A percentile compares a stretch with the other conserved stretches of the same genome.
phyloP scores from a whole-genome alignment of 2,329 filamentous ascomycete genomes.

The Ophiosphaerella korrae region DNA sequence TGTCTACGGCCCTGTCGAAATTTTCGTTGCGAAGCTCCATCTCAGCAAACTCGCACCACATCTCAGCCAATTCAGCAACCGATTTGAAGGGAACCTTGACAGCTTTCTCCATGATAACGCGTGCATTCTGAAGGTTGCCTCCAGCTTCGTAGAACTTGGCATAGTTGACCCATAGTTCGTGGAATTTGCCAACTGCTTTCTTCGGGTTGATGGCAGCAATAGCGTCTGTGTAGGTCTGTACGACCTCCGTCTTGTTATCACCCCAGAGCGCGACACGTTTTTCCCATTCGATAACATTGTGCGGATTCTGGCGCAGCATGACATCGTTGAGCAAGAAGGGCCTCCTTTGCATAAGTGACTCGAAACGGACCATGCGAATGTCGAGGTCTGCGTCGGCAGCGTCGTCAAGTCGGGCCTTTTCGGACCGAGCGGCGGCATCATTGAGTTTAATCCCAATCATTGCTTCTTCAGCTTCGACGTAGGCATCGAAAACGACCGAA shows the following conservation, averaged over 20 bases:
- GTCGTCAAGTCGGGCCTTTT: constrained; percentile 76
- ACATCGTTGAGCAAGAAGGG: constrained; percentile 98
- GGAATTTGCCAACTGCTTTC: constrained; percentile 90
- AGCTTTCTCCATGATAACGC: constrained; percentile 95
- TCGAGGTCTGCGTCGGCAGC: constrained; percentile 93
- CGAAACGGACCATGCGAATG: constrained; percentile 96
- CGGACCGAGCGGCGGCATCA: constrained; percentile 76
- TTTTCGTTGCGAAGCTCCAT: constrained; percentile 96
- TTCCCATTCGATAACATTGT: constrained; percentile 96
- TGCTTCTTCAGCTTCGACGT: constrained; percentile 95
- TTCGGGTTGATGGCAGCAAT: constrained; percentile 93
- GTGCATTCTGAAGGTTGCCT: constrained; percentile 80
- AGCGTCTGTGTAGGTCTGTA: constrained; percentile 92
- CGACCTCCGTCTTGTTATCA: constrained; percentile 86
- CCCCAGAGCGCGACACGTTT: constrained; percentile 96
- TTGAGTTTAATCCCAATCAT: constrained; percentile 93
- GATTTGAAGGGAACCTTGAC: constrained; percentile 98
- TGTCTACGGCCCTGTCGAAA: constrained; percentile 89
- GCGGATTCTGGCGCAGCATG: constrained; percentile 89
- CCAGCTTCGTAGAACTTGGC: constrained; percentile 95
- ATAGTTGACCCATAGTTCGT: constrained; percentile 95
- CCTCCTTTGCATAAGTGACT: constrained; percentile 95
- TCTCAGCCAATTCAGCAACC: constrained; percentile 93
- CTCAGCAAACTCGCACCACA: constrained; percentile 99
- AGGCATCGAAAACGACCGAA: constrained; percentile 93